Conservation (phyloP, 805 yeast species). For the Ogataea naganishii region DNA sequence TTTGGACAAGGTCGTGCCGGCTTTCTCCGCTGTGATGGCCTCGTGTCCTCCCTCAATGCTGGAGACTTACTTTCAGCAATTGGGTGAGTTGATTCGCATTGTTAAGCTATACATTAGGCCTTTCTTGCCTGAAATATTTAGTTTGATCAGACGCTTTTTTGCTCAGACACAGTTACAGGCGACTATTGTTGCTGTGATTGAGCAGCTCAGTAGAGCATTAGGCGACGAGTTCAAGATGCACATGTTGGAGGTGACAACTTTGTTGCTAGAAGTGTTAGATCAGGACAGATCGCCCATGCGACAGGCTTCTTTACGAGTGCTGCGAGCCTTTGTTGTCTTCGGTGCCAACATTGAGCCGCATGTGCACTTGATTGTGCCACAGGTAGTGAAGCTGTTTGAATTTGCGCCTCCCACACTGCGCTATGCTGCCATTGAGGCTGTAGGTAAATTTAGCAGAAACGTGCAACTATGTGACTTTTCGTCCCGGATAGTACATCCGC, state of each 20-base stretch:
- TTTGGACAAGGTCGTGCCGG: slow-evolving; percentile 80
- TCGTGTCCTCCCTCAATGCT: slow-evolving; percentile 70
- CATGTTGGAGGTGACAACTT: slow-evolving; percentile 68
- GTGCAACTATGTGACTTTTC: slow-evolving; percentile 81
- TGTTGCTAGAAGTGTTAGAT: slow-evolving; percentile 69
- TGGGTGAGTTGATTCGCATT: slow-evolving; percentile 68
- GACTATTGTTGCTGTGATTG: slow-evolving; percentile 72
- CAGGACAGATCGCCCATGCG: slow-evolving; percentile 56
- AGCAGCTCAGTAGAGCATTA: slow-evolving; percentile 74
- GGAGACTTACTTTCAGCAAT: slow-evolving; percentile 83
- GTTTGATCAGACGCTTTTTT: slow-evolving; percentile 69
- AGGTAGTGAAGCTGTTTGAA: slow-evolving; percentile 74
- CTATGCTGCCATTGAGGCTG: slow-evolving; percentile 68
- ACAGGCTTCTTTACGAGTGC: slow-evolving; percentile 59
- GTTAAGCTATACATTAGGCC: slow-evolving; percentile 90
- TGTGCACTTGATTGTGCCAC: slow-evolving; percentile 80
- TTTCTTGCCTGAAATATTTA: slow-evolving; percentile 66
- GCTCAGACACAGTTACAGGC: slow-evolving; percentile 55
- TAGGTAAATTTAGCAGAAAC: slow-evolving; percentile 70
- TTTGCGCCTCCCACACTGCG: slow-evolving; percentile 52
- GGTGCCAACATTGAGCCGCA: slow-evolving; percentile 87
- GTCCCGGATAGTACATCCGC: slow-evolving; percentile 81
- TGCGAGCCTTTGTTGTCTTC: slow-evolving; percentile 77
- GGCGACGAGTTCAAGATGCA: slow-evolving; percentile 89
- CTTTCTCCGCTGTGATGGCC: slow-evolving; percentile 77